Evolutionary conservation across 192 early-diverging fungal species (phyloP).

Genomic region (Podila horticola): DNA sequence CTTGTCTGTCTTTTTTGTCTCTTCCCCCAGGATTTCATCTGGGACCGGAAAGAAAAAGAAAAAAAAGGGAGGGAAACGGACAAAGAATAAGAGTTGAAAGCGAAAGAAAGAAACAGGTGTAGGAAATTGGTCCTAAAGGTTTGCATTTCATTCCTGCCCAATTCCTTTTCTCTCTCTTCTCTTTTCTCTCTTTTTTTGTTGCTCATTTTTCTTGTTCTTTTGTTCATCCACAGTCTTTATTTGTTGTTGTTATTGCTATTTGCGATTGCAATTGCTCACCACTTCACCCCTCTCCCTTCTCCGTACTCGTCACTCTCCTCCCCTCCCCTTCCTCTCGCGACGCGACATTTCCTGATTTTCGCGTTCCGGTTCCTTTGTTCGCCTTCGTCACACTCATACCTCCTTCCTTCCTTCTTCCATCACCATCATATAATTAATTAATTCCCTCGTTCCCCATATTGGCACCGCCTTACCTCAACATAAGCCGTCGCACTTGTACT

Average conservation of each 20-base stretch:
- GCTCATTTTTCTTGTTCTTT: conserved; percentile 1
- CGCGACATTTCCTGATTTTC: conserved; percentile 9
- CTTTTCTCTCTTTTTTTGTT: background rate
- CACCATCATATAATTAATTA: background rate
- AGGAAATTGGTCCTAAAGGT: background rate
- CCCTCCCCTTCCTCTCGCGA: background rate
- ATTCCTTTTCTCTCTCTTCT: background rate
- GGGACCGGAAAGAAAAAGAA: background rate
- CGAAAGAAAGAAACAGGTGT: background rate
- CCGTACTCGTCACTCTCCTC: background rate
- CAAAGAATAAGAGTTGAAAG: background rate
- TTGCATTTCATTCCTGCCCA: conserved; percentile 4
- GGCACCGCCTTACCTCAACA: background rate
- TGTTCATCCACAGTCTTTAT: background rate
- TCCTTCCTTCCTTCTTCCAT: too few relatives aligned
- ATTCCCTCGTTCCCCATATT: background rate
- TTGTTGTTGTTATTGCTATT: background rate
- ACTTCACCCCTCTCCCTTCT: background rate
- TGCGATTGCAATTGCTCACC: background rate
- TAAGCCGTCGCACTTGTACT: background rate
- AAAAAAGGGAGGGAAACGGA: background rate
- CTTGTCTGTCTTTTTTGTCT: too few relatives aligned
- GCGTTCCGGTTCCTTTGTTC: conserved; percentile 1
- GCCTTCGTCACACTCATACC: too few relatives aligned
- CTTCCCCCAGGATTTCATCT: too few relatives aligned